Base-by-base conservation (phyloP, 805 yeast species). In the Myxozyma mucilagina region DNA sequence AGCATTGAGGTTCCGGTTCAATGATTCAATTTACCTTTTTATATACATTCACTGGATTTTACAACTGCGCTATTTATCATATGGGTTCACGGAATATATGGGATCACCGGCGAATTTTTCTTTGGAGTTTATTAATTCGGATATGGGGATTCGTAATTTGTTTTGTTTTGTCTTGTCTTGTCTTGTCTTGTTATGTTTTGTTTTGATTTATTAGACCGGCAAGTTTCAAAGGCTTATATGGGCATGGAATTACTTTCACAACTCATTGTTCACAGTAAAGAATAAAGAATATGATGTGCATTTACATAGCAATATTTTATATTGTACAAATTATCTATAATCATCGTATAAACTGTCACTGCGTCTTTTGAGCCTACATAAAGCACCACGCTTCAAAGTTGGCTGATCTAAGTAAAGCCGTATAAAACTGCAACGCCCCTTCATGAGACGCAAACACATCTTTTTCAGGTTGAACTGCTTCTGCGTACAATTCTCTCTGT, bases 331-430 rank as follows among this genome's bases (percentile, higher is more conserved):
- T 24, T 24, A 24, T 24, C 29, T 24, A 3, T 24, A 24, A 24
- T 4, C 29, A 24, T 24, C 10, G 18, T 39, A 39, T 7, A 39
- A 39, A 7, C 43, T 11, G 18, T 36, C 43, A 7, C 43, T 9
- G n/a, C 35, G 3, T n/a, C 53, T 47, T 18, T 41, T n/a, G 18
- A 14, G 13, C 4, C 31, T 38, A 57, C 34, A 14, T 4, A 55
- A 56, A 56, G 48, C 66, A 59, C 66, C 66, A 62, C 31, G 66
- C 63, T 42, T 62, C 66, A 44, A 62, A 62, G 29, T 62, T 62
- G 13, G 55, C 63, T 14, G 66, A 55, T 44, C 60, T 42, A 38
- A 59, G 42, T 11, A 62, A 29, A 18, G 43, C 24, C 34, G 56
- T 38, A 38, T 62, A 62, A 34, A 59, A 59, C 53, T 52, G 47